These are phyloP conservation scores for Trifolium repens DNA, from an alignment of 306 rosid species.

Conservation along the genomic window DNA sequence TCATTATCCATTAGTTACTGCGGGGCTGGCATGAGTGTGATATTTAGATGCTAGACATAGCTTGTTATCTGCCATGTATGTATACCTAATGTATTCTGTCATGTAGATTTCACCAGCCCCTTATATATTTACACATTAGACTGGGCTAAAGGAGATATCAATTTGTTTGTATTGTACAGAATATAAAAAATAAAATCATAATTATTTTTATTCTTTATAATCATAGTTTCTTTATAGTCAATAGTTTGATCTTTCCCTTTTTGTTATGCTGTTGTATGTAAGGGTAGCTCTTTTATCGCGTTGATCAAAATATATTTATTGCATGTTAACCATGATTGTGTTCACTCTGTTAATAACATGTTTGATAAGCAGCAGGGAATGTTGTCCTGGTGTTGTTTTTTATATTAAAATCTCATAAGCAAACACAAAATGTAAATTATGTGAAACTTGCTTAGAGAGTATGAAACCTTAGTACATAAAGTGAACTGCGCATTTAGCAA, in stretches of 20 bases:
- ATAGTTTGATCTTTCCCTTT: not conserved
- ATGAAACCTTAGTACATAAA: not conserved
- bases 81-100: slow-evolving; percentile 28
- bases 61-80: slow-evolving; percentile 23
- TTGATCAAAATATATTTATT: not conserved
- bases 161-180: slow-evolving; percentile 47
- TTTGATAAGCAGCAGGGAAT: not conserved
- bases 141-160: slow-evolving; percentile 6
- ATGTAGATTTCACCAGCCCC: slow-evolving; percentile 41
- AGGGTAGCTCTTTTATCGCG: slow-evolving; percentile 4
- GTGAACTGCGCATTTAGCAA: not conserved
- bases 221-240: slow-evolving; percentile 33
- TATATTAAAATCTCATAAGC: not conserved
- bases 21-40: slow-evolving; percentile 13
- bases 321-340: not conserved
- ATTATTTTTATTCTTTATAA: slow-evolving; percentile 36
- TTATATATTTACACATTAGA: slow-evolving; percentile 8
- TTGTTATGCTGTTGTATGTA: not conserved
- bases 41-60: slow-evolving; percentile 33
- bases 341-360: not conserved
- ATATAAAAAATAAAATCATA: slow-evolving; percentile 36
- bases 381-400: not conserved
- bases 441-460: not conserved
- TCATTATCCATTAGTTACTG: slow-evolving; percentile 29
- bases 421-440: not conserved